Evolutionary conservation across 345 rosid species (phyloP).

Genomic region (Salix caprea): DNA sequence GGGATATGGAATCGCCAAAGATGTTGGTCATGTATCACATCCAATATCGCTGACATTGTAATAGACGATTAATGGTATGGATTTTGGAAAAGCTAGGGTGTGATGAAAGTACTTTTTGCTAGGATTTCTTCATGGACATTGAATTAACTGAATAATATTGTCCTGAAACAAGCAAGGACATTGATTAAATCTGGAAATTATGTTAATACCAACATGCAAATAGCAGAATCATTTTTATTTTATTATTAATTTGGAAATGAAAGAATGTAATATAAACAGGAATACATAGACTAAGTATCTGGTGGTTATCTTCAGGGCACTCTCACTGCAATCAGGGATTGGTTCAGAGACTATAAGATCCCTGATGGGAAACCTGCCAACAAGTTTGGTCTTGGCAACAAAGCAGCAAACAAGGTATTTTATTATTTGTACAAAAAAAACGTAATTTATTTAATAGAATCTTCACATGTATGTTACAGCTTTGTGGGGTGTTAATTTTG

Average conservation of each 20-base stretch:
- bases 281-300: not conserved
- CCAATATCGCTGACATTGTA: not conserved
- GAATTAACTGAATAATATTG: not conserved
- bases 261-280: not conserved
- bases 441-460: not conserved
- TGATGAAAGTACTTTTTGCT: not conserved
- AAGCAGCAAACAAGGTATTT: slow-evolving; percentile 78
- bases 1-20: not conserved
- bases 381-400: slow-evolving; percentile 89
- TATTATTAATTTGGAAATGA: not conserved
- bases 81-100: not conserved
- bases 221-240: no score
- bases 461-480: not conserved
- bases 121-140: not conserved
- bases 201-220: not conserved
- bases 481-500: not conserved
- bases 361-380: slow-evolving; percentile 99
- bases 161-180: not conserved
- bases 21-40: not conserved
- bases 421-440: not conserved
- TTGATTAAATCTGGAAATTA: not conserved
- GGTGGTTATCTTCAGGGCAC: slow-evolving; percentile 58
- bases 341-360: slow-evolving; percentile 96
- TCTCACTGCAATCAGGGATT: slow-evolving; percentile 77
- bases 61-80: not conserved